Evolutionary conservation across 2,329 filamentous ascomycete genomes (phyloP), one percentile per base, ranked within the genome.

Genomic region (Botryotinia convoluta): DNA sequence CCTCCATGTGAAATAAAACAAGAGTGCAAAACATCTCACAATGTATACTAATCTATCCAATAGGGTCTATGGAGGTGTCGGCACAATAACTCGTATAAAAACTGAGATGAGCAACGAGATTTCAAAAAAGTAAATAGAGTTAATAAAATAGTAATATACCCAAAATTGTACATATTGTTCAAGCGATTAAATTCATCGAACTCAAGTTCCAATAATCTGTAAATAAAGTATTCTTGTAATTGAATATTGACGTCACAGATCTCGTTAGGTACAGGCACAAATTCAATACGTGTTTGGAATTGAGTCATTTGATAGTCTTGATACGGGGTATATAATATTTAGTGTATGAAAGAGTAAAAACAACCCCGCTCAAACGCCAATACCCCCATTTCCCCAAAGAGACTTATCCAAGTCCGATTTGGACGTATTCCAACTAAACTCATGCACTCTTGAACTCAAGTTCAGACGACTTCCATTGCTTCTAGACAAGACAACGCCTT

Each of bases 401-500:
- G 37, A 39, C 45, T 48, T n/a, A 54, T 32, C 26, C 65, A 37
- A 63, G 57, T 54, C 39, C 68, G 14, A 42, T 42, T n/a, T 62
- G 60, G 10, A 61, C 7, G 42, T 18, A 22, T 26, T 10, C 35
- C 60, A 18, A 16, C 32, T 37, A 37, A 62, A 26, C 26, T 42
- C 14, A n/a, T 37, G 22, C 35, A n/a, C 22, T 63, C 5, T 48
- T 26, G 1, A 48, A 48, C 18, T 6, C 12, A 59, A 59, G n/a
- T 26, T 69, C n/a, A 69, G 18, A 60, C 61, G 59, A 68, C 18
- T 54, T 72, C 37, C n/a, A 72, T 72, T 26, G 62, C 63, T 82
- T 96, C 93, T 71, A 99, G 83, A 9, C 89, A 88, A 67, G 86
- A 87, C 87, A 98, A 90, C 0, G 95, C 96, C 79, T 90, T 88